phyloP scores from a whole-genome alignment of 2,329 filamentous ascomycete genomes.

The Dothidotthia symphoricarpi region DNA sequence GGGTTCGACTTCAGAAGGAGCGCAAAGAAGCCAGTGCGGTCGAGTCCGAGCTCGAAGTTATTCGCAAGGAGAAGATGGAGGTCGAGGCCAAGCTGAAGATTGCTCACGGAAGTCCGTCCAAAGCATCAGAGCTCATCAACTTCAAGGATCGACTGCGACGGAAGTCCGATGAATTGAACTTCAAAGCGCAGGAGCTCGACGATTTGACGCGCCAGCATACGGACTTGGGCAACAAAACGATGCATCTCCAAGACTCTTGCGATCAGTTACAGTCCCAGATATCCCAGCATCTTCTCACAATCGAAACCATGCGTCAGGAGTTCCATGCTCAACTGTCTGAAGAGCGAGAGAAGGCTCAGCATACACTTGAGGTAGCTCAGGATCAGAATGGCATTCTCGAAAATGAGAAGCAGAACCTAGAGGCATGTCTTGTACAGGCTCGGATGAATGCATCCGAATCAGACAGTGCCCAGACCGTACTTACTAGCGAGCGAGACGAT shows the following conservation, averaged over 20 bases:
- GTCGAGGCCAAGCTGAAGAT: slow-evolving; percentile 7
- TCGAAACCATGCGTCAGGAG: too few relatives aligned
- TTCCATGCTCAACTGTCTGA: too few relatives aligned
- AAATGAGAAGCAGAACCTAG: slow-evolving; percentile 13
- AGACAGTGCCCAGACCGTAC: slow-evolving; percentile 6
- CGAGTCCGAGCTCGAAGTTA: slow-evolving; percentile 6
- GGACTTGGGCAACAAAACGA: slow-evolving; percentile 1
- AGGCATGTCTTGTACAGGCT: slow-evolving; percentile 8
- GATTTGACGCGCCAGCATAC: slow-evolving; percentile 3
- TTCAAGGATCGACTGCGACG: slow-evolving; percentile 11
- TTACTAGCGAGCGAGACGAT: slow-evolving; percentile 7
- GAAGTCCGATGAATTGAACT: slow-evolving; percentile 4
- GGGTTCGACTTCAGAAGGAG: slow-evolving; percentile 6
- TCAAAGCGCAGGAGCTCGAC: slow-evolving; percentile 4
- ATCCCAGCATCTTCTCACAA: slow-evolving; percentile 6
- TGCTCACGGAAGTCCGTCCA: slow-evolving; percentile 1
- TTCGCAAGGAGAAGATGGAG: slow-evolving; percentile 11
- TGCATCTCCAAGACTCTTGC: slow-evolving; percentile 6
- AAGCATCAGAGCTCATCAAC: slow-evolving; percentile 6
- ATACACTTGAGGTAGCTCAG: too few relatives aligned
- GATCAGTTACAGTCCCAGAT: slow-evolving; percentile 10
- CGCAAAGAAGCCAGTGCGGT: slow-evolving; percentile 4
- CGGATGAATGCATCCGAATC: slow-evolving; percentile 8
- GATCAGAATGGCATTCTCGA: slow-evolving; percentile 1
- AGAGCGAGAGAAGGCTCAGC: too few relatives aligned